A percentile compares a stretch with the other conserved stretches of the same genome.
These are phyloP conservation scores for Carpinus viminea DNA, from an alignment of 306 rosid genomes.

Conservation along the genomic window DNA sequence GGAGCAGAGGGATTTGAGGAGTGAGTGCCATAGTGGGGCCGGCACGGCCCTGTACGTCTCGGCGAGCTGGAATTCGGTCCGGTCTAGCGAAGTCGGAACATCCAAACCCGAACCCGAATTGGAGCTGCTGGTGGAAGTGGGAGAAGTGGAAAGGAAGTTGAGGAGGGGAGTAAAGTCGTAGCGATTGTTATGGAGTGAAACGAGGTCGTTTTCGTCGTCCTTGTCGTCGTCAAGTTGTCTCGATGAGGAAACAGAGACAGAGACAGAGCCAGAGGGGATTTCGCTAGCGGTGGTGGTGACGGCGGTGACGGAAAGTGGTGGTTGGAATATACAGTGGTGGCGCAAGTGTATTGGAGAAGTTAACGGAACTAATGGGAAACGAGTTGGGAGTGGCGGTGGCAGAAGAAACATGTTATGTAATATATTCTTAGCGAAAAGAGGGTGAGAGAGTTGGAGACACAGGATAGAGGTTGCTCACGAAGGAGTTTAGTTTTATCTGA, in stretches of 20 bases:
- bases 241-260: conserved; percentile 28
- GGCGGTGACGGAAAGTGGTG: conserved; percentile 18
- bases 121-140: background rate
- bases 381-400: conserved; percentile 46
- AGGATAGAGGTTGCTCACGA: background rate
- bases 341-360: conserved; percentile 21
- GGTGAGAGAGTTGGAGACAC: background rate
- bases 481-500: background rate
- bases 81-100: conserved; percentile 68
- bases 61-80: conserved; percentile 72
- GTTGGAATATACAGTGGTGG: conserved; percentile 25
- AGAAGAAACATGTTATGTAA: conserved; percentile 36
- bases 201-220: conserved; percentile 47
- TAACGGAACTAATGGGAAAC: conserved; percentile 31
- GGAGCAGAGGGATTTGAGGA: conserved; percentile 80
- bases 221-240: conserved; percentile 34
- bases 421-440: background rate
- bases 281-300: conserved; percentile 23
- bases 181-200: conserved; percentile 54
- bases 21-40: conserved; percentile 83
- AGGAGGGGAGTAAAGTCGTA: conserved; percentile 83
- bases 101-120: conserved; percentile 15
- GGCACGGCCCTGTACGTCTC: conserved; percentile 88
- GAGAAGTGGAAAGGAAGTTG: conserved; percentile 48
- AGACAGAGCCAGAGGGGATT: conserved; percentile 33